Evolutionary conservation across 2,329 filamentous ascomycete genomes (phyloP).

Genomic region (Botrytis aclada): DNA sequence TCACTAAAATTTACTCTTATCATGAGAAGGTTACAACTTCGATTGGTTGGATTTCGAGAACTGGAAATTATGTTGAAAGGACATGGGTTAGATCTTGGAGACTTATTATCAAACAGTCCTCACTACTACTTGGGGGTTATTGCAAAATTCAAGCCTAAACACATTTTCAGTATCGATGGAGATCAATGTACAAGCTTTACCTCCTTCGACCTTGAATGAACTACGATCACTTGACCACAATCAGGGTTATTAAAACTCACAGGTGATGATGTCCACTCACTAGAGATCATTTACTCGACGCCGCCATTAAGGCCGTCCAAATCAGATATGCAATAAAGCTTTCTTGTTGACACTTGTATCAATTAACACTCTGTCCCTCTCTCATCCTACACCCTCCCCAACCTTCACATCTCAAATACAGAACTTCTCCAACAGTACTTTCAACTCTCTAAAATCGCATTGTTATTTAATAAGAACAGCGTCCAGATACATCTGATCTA

Average conservation of each 20-base stretch:
- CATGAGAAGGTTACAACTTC: neutral
- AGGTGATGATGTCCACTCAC: too few relatives aligned
- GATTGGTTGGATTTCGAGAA: neutral
- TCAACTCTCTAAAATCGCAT: too few relatives aligned
- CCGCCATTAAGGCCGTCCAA: neutral
- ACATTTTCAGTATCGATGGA: neutral
- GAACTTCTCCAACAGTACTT: neutral
- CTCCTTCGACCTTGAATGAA: neutral
- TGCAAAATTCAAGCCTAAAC: neutral
- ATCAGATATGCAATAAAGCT: neutral
- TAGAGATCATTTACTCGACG: too few relatives aligned
- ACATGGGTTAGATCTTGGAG: neutral
- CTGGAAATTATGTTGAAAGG: neutral
- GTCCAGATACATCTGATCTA: too few relatives aligned
- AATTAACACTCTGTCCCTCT: neutral
- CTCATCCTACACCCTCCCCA: neutral
- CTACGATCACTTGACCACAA: neutral
- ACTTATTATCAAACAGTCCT: fast-evolving
- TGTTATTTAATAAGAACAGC: too few relatives aligned
- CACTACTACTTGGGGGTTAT: neutral
- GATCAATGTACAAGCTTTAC: neutral
- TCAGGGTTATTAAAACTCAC: too few relatives aligned
- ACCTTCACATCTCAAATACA: neutral
- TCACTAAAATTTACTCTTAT: neutral
- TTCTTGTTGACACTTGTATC: neutral